A percentile compares a stretch with the other conserved stretches of the same genome.
phyloP scores from a whole-genome alignment of 176 grass and related monocot species.

The Hsuehochloa calcarea region DNA sequence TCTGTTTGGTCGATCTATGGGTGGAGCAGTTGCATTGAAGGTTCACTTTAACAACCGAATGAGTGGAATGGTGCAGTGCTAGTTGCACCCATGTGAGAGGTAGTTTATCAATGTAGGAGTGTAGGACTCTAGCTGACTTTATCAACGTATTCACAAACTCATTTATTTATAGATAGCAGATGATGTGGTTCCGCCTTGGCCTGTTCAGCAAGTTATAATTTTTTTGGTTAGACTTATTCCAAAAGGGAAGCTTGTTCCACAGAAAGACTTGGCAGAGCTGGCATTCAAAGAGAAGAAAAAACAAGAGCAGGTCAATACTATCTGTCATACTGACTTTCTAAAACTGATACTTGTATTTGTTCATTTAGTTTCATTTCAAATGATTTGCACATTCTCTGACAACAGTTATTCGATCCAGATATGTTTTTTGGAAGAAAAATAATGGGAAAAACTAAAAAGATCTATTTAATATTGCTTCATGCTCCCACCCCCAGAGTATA shows the following conservation, averaged over 20 bases:
- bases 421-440: conserved; percentile 2
- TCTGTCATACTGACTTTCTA: background rate
- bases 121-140: background rate
- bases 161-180: conserved; percentile 72
- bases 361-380: conserved; percentile 5
- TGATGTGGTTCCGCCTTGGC: conserved; percentile 80
- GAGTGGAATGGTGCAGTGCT: conserved; percentile 87
- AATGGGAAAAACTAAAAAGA: background rate
- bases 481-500: background rate
- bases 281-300: conserved; percentile 82
- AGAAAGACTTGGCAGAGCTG: conserved; percentile 90
- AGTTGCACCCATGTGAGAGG: conserved; percentile 98
- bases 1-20: conserved; percentile 96
- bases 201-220: conserved; percentile 79
- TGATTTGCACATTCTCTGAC: background rate
- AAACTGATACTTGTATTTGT: background rate
- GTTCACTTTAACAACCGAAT: conserved; percentile 85
- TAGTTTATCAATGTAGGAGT: conserved; percentile 28
- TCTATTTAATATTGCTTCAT: conserved; percentile 16
- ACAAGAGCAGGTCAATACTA: conserved; percentile 59
- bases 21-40: conserved; percentile 89
- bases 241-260: conserved; percentile 86
- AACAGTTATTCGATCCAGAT: background rate
- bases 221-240: conserved; percentile 76
- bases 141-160: conserved; percentile 1